Base-by-base conservation (phyloP, 768 basidiomycete species). In the Xerocomellus intermedius region DNA sequence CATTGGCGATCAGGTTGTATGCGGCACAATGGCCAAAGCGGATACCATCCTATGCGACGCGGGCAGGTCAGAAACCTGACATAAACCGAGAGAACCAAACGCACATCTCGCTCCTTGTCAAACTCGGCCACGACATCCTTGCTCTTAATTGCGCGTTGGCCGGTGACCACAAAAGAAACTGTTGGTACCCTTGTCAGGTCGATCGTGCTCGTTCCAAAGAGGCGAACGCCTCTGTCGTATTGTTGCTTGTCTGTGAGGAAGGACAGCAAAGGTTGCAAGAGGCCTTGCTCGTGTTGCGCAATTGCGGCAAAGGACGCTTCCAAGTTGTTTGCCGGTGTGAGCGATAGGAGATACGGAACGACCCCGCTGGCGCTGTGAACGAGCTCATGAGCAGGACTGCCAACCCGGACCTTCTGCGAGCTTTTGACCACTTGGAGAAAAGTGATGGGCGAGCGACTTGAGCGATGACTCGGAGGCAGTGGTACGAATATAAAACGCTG, bases 21-120 rank as follows among this genome's bases (percentile, higher is more conserved):
- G 89, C 87, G 63, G 91, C 90, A 64, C 86, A 90, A 65, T 91
- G 85, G 2, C 89, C 89, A 54, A 80, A 89, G 21, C 87, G 84
- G 54, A 91, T 87, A 0, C 89, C 89, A 44, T 89, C 79, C 89
- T 91, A 60, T 22, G 13, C 8, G 10, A 6, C 30, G 36, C 22
- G 7, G 35, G 21, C 2, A 36, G 26, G 56, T 52, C 36, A 50
- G 35, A 53, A 42, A 21, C n/a, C 32, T 28, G 39, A 9, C 36
- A 38, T 22, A 44, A 17, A 30, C 47, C 10, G 12, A 50, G 33
- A 49, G 8, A 33, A 21, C 2, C 6, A n/a, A 5, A 77, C 86
- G 63, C 52, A 90, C 89, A 35, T 77, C 75, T 22, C 82, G 82
- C 48, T 78, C 82, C 62, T 76, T 66, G 65, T 91, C 89, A 60